Conservation (phyloP, 78 protist genomes). For the Diacronema lutheri region DNA sequence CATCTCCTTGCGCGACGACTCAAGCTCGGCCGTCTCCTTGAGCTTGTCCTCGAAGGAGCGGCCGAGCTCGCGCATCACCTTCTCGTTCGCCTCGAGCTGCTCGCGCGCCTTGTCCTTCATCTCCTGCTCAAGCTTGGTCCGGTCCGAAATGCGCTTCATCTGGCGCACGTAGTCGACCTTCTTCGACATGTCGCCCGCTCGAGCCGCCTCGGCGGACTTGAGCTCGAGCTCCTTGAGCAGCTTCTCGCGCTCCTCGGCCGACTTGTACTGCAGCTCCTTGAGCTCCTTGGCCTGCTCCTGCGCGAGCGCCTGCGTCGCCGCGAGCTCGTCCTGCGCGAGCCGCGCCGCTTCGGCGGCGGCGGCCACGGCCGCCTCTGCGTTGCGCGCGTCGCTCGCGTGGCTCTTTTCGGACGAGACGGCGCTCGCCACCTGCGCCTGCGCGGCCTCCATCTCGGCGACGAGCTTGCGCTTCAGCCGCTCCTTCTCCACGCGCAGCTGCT, state of each 20-base stretch:
- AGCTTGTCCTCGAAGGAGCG: conserved; percentile 55
- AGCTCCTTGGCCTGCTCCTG: not conserved
- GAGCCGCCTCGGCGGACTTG: too few relatives aligned
- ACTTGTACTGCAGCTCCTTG: not conserved
- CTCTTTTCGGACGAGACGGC: too few relatives aligned
- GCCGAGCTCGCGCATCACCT: conserved; percentile 27
- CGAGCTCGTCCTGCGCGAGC: too few relatives aligned
- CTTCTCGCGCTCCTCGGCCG: too few relatives aligned
- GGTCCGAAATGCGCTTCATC: not conserved
- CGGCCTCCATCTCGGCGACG: not conserved
- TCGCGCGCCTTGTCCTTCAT: conserved; percentile 6
- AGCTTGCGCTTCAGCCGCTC: conserved; percentile 1
- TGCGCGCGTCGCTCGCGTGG: too few relatives aligned
- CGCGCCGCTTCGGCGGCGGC: too few relatives aligned
- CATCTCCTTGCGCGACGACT: conserved; percentile 34
- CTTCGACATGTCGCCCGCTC: too few relatives aligned
- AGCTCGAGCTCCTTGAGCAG: too few relatives aligned
- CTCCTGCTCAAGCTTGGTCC: not conserved
- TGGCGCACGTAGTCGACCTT: not conserved
- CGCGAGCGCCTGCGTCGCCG: too few relatives aligned
- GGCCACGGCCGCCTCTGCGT: too few relatives aligned
- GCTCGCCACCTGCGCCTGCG: too few relatives aligned
- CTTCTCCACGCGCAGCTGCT: conserved; percentile 17
- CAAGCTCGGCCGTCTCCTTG: conserved; percentile 1
- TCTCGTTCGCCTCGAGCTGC: not conserved